Conservation (phyloP, 129 eudicot species). For the Flaveria trinervia region DNA sequence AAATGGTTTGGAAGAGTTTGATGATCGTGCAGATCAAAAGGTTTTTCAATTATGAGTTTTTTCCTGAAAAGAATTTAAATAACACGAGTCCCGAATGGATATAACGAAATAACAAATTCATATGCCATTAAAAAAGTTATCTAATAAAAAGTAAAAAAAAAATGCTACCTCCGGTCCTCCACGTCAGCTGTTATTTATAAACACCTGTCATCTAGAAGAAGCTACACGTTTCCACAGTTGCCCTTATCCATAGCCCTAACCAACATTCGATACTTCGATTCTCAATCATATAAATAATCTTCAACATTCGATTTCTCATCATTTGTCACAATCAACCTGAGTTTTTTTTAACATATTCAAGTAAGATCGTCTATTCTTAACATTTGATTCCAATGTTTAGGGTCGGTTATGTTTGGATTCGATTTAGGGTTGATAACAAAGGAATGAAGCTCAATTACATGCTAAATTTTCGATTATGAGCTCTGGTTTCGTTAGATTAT, state of each 20-base stretch:
- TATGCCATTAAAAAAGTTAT: no score
- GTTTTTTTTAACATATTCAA: conserved; percentile 5
- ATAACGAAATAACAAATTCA: no score
- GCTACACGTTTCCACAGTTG: neutral
- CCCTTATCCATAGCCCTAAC: conserved; percentile 6
- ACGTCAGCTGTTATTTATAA: neutral
- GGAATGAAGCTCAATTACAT: neutral
- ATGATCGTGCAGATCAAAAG: no score
- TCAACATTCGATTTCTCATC: neutral
- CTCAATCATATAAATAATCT: neutral
- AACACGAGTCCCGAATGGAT: no score
- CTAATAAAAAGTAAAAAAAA: no score
- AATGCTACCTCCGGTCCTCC: no score
- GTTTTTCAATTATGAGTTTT: no score
- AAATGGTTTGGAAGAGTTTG: no score
- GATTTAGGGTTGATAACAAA: no score
- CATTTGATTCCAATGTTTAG: neutral
- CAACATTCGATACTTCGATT: neutral
- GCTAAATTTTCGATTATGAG: neutral
- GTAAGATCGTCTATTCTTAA: conserved; percentile 5
- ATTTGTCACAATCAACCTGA: neutral
- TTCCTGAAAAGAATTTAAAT: no score
- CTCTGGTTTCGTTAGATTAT: neutral
- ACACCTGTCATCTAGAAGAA: neutral
- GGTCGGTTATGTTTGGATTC: neutral